These are phyloP conservation scores for Lichtheimia ornata DNA, from an alignment of 371 early-diverging fungal genomes.

Conservation along the genomic window DNA sequence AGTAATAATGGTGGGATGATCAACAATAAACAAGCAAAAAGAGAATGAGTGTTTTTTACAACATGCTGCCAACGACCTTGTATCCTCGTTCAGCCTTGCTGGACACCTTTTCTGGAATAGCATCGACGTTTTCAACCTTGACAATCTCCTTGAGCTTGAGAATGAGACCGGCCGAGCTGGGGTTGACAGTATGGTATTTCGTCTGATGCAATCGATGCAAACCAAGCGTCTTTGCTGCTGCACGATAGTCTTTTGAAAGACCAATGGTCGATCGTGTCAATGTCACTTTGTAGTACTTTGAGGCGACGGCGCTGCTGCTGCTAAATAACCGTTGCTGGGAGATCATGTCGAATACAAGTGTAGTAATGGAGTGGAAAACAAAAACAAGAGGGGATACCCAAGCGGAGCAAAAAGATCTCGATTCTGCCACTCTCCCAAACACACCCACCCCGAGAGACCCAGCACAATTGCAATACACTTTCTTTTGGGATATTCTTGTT, in stretches of 20 bases:
- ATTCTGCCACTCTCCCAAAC: not conserved
- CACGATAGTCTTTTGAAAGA: slow-evolving; percentile 52
- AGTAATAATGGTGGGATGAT: too few relatives aligned
- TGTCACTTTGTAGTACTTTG: slow-evolving; percentile 60
- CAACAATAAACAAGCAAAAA: too few relatives aligned
- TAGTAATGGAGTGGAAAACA: not conserved
- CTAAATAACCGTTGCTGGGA: slow-evolving; percentile 33
- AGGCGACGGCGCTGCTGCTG: slow-evolving; percentile 26
- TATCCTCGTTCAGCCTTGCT: slow-evolving; percentile 56
- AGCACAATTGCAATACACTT: too few relatives aligned
- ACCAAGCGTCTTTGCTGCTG: slow-evolving; percentile 59
- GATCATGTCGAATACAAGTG: slow-evolving; percentile 2
- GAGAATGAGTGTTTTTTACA: slow-evolving; percentile 17
- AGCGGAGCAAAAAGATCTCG: not conserved
- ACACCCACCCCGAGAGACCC: too few relatives aligned
- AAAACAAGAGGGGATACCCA: not conserved
- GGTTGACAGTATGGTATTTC: slow-evolving; percentile 60
- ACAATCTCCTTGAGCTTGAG: slow-evolving; percentile 82
- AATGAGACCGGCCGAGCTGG: slow-evolving; percentile 73
- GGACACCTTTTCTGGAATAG: slow-evolving; percentile 47
- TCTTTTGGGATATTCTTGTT: too few relatives aligned
- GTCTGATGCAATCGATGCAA: slow-evolving; percentile 59
- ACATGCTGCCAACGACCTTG: slow-evolving; percentile 55
- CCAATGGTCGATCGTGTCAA: slow-evolving; percentile 64
- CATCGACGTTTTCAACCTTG: slow-evolving; percentile 66